Conservation (phyloP, 1,284 basidiomycete genomes). For the Cryptococcus sp. region DNA sequence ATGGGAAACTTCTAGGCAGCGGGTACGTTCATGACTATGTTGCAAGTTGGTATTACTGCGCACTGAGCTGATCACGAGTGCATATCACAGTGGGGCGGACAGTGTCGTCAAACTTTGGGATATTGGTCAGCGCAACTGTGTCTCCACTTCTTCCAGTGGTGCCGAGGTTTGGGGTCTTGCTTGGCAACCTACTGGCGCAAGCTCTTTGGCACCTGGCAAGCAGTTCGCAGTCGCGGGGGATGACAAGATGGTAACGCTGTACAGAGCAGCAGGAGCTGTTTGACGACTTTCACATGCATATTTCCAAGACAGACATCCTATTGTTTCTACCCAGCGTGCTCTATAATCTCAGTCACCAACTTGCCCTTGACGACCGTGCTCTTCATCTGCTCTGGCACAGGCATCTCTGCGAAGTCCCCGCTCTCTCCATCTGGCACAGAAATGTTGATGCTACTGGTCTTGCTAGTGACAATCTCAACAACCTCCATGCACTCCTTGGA, state of each 20-base stretch:
- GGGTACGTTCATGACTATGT: constrained; percentile 57
- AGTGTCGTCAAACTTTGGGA: constrained; percentile 86
- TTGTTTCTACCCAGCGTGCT: constrained; percentile 67
- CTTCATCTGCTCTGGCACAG: constrained; percentile 95
- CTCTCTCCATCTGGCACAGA: constrained; percentile 78
- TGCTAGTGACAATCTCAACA: constrained; percentile 88
- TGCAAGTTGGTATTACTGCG: background rate
- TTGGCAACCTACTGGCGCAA: constrained; percentile 67
- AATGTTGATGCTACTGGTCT: constrained; percentile 92
- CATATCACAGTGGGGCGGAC: constrained; percentile 57
- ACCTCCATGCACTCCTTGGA: constrained; percentile 69
- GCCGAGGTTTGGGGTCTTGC: constrained; percentile 81
- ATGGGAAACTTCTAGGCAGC: constrained; percentile 69
- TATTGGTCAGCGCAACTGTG: constrained; percentile 67
- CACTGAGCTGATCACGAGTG: background rate
- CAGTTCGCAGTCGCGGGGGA: constrained; percentile 77
- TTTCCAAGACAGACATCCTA: background rate
- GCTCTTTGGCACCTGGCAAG: constrained; percentile 52
- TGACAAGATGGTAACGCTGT: constrained; percentile 70
- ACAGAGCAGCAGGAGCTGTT: constrained; percentile 43
- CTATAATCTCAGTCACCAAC: constrained; percentile 81
- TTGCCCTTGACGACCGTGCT: constrained; percentile 79
- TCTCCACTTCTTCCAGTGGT: constrained; percentile 70
- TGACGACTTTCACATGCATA: constrained; percentile 4
- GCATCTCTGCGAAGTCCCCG: constrained; percentile 84